Conservation (phyloP, 371 early-diverging fungal genomes). For the Funneliformis caledonium region DNA sequence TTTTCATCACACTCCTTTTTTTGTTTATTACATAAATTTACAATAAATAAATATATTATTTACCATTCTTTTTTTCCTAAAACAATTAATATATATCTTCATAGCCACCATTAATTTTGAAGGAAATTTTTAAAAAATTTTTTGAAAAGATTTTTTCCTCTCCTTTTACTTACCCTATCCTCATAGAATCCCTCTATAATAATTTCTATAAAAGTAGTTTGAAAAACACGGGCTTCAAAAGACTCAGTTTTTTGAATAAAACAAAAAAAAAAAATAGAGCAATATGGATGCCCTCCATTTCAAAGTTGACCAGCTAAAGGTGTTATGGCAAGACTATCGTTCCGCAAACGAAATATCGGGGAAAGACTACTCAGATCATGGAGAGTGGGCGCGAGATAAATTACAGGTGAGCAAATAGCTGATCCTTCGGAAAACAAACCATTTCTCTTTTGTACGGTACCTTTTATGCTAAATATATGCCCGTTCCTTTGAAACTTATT, state of each 20-base stretch:
- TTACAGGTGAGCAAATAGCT: not conserved
- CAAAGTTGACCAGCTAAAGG: conserved; percentile 27
- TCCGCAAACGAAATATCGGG: not conserved
- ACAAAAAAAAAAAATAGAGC: not conserved
- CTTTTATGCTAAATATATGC: not conserved
- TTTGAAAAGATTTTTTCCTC: not conserved
- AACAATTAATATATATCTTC: not conserved
- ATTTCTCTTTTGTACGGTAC: not conserved
- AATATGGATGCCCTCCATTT: conserved; percentile 34
- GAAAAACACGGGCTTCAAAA: not conserved
- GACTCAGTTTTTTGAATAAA: too few species aligned
- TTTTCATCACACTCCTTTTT: too few species aligned
- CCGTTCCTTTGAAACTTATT: not conserved
- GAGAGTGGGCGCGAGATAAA: conserved; percentile 33
- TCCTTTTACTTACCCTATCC: not conserved
- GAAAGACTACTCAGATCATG: conserved; percentile 33
- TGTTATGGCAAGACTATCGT: conserved; percentile 34
- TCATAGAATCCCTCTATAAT: not conserved
- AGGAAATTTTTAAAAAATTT: too few species aligned
- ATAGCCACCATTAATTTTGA: not conserved
- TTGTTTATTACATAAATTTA: too few species aligned
- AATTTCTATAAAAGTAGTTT: too few species aligned
- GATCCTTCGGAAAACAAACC: not conserved
- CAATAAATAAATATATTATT: too few species aligned
- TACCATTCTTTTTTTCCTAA: too few species aligned